Conservation (phyloP, 495 filamentous ascomycete species). For the Staphylotrichum longicolle region DNA sequence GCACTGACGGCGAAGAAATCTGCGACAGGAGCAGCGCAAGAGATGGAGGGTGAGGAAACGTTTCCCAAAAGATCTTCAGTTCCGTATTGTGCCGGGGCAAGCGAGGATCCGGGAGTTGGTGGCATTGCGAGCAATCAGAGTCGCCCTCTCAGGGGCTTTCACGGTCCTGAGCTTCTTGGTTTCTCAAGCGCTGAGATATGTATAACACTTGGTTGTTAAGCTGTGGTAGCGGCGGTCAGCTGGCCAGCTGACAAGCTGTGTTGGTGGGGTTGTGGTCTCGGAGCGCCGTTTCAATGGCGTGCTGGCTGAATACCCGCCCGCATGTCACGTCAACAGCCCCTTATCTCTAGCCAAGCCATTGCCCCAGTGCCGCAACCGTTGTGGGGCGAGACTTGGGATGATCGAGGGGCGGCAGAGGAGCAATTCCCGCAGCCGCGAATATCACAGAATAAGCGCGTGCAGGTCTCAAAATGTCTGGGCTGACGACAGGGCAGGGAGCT, state of each 20-base stretch:
- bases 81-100: constrained; percentile 8
- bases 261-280: no score
- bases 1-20: constrained; percentile 29
- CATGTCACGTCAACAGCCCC: no score
- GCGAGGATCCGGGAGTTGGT: constrained; percentile 26
- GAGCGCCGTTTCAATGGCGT: not conserved
- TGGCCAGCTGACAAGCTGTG: constrained; percentile 22
- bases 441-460: not conserved
- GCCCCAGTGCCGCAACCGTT: not conserved
- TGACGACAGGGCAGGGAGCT: not conserved
- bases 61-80: not conserved
- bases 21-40: constrained; percentile 6
- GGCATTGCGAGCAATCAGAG: constrained; percentile 15
- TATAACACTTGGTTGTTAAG: constrained; percentile 22
- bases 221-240: not conserved
- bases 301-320: no score
- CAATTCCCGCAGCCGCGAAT: not conserved
- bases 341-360: no score
- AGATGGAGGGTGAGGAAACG: not conserved
- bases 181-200: constrained; percentile 11
- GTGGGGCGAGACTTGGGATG: not conserved
- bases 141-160: constrained; percentile 4
- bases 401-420: not conserved
- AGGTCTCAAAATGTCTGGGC: not conserved
- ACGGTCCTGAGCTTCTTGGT: constrained; percentile 13